Evolutionary conservation across 179 eudicot species (phyloP).

Genomic region (Kewa caespitosa): DNA sequence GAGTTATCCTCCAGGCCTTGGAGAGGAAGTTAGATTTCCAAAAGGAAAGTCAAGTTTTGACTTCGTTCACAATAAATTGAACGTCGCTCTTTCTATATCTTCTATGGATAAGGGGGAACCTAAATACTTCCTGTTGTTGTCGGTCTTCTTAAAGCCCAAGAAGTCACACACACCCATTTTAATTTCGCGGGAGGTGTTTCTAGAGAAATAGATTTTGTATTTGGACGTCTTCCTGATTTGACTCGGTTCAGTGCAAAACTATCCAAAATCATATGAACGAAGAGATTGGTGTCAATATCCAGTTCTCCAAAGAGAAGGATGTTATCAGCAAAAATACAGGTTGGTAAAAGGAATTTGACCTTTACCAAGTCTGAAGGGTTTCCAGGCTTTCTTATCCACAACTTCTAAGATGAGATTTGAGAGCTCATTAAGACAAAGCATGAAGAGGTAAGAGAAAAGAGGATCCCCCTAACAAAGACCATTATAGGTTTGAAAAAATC

Average conservation of each 20-base stretch:
- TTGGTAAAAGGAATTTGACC: background rate
- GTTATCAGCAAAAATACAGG: background rate
- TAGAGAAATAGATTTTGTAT: too few species aligned
- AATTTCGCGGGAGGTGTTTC: too few species aligned
- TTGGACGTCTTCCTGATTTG: background rate
- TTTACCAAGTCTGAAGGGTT: background rate
- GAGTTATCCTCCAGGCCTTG: background rate
- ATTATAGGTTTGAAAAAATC: background rate
- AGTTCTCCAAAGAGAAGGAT: background rate
- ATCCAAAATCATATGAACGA: background rate
- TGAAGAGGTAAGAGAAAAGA: conserved; percentile 2
- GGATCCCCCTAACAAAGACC: background rate
- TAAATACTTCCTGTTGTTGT: background rate
- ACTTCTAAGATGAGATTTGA: background rate
- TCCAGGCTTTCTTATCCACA: background rate
- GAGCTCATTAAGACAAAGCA: background rate
- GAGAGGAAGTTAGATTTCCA: background rate
- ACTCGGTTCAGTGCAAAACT: background rate
- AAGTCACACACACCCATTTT: too few species aligned
- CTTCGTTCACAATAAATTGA: background rate
- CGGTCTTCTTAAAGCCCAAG: too few species aligned
- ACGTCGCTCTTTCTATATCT: background rate
- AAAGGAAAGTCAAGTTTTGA: background rate
- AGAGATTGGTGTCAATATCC: background rate
- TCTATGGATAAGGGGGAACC: background rate